These are phyloP conservation scores for Thuja plicata DNA, from an alignment of 83 land plant genomes.

Conservation along the genomic window DNA sequence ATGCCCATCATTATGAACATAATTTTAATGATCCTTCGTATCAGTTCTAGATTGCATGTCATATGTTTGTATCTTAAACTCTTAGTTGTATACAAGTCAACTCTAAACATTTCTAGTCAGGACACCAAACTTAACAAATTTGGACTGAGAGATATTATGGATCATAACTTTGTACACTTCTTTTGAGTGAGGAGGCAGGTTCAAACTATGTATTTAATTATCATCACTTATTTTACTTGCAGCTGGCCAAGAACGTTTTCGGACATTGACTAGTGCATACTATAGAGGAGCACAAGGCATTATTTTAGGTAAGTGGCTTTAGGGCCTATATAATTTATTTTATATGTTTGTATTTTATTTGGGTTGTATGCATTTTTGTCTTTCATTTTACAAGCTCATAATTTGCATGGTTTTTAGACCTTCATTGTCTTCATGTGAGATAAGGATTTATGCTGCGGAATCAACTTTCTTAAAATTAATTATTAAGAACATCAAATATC, in stretches of 20 bases:
- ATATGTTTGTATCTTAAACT: not conserved
- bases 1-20: not conserved
- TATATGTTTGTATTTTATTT: not conserved
- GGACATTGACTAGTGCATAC: slow-evolving; percentile 86
- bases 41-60: not conserved
- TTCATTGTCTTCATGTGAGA: not conserved
- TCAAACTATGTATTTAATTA: not conserved
- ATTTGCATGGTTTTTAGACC: not conserved
- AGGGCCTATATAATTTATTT: not conserved
- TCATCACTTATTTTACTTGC: slow-evolving; percentile 10
- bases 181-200: not conserved
- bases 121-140: not conserved
- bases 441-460: not conserved
- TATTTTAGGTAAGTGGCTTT: slow-evolving; percentile 56
- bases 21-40: not conserved
- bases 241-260: slow-evolving; percentile 86
- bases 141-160: not conserved
- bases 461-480: not conserved
- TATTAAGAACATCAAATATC: not conserved
- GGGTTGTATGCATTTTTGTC: not conserved
- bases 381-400: not conserved
- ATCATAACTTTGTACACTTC: not conserved
- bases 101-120: not conserved
- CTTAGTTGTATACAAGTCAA: not conserved
- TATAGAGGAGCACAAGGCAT: slow-evolving; percentile 93